Conservation (phyloP, 2,329 filamentous ascomycete genomes). For the Talaromyces sp. region DNA sequence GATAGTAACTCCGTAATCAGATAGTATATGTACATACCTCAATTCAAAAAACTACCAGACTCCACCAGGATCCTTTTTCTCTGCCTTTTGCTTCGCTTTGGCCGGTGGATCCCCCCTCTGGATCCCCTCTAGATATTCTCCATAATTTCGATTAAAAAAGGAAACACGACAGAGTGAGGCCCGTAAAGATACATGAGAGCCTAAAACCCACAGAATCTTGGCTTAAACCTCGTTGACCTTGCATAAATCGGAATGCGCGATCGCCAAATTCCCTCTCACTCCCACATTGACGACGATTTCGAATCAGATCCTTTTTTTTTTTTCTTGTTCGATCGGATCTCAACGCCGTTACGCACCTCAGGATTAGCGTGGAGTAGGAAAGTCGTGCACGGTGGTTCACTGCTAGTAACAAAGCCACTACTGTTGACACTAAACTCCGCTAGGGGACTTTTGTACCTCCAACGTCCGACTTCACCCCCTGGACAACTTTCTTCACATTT, state of each 20-base stretch:
- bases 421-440: slow-evolving; percentile 12
- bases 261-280: not conserved
- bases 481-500: not conserved
- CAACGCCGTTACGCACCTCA: no score
- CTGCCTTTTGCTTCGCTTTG: not conserved
- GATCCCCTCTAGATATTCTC: not conserved
- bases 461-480: slow-evolving; percentile 3
- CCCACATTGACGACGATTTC: no score
- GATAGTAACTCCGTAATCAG: not conserved
- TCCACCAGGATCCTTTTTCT: not conserved
- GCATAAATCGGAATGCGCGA: not conserved
- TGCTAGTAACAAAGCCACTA: slow-evolving; percentile 11
- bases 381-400: slow-evolving; percentile 1
- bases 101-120: not conserved
- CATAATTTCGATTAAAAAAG: slow-evolving; percentile 5
- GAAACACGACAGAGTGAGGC: not conserved
- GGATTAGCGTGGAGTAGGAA: not conserved
- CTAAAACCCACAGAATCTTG: not conserved
- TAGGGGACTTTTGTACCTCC: slow-evolving; percentile 9
- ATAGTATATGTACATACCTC: no score
- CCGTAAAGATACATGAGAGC: not conserved
- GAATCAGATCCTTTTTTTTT: no score
- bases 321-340: not conserved
- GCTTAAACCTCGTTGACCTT: not conserved
- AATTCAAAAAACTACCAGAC: not conserved